Evolutionary conservation across 345 rosid genomes (phyloP).

Genomic region (Cardamine occulta): DNA sequence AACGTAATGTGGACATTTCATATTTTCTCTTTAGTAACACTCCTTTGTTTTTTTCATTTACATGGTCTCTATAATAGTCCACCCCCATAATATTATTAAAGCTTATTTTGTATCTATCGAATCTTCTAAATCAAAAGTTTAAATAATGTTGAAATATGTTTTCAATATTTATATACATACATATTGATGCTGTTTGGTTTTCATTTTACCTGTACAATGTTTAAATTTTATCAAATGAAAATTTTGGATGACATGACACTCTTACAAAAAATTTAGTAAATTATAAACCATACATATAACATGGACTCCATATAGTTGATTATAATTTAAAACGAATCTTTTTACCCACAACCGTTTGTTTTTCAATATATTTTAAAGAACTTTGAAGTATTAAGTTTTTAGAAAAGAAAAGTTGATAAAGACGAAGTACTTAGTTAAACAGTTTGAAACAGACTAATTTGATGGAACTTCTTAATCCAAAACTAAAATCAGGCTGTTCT

Average conservation of each 20-base stretch:
- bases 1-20: conserved; percentile 31
- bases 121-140: conserved; percentile 9
- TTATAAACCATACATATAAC: not conserved
- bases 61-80: conserved; percentile 12
- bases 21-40: conserved; percentile 20
- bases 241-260: not conserved
- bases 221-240: not conserved
- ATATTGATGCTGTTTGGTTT: not conserved
- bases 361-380: not conserved
- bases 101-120: conserved; percentile 23
- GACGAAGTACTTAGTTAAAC: not conserved
- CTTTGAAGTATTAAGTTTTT: not conserved
- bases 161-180: too few relatives aligned
- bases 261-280: not conserved
- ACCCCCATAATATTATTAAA: not conserved
- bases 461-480: not conserved
- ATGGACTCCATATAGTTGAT: not conserved
- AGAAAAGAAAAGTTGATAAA: not conserved
- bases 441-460: not conserved
- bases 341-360: not conserved
- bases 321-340: not conserved
- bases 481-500: not conserved
- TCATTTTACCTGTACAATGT: not conserved
- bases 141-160: not conserved
- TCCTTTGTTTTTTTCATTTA: conserved; percentile 26